A percentile compares a stretch with the other conserved stretches of the same genome.
These are phyloP conservation scores for Rhodosorus marinus DNA, from an alignment of 23 red algal species.

Conservation along the genomic window DNA sequence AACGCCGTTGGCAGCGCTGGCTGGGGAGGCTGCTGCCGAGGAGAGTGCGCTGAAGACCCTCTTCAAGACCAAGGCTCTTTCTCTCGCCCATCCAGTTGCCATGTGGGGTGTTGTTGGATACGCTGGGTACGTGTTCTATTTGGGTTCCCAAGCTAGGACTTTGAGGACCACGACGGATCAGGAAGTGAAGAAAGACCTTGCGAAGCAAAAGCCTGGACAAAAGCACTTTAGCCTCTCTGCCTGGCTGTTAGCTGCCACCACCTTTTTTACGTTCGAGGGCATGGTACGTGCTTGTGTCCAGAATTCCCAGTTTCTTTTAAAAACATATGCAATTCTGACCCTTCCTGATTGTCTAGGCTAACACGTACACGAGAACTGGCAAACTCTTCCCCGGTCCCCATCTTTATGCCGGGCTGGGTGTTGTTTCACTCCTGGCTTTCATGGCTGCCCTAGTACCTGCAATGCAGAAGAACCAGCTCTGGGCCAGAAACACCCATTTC, in stretches of 20 bases:
- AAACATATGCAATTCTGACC: neutral
- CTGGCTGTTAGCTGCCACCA: slow-evolving; percentile 57
- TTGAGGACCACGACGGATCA: slow-evolving; percentile 29
- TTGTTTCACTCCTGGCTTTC: slow-evolving; percentile 50
- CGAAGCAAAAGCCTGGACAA: slow-evolving; percentile 28
- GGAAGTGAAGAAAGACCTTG: slow-evolving; percentile 47
- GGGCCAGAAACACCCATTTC: slow-evolving; percentile 61
- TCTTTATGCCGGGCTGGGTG: slow-evolving; percentile 72
- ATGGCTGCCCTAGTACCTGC: slow-evolving; percentile 66
- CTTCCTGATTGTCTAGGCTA: slow-evolving; percentile 7
- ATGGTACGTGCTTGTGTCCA: too few species aligned
- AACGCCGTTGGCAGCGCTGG: too few species aligned
- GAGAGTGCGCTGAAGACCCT: too few species aligned
- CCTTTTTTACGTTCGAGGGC: slow-evolving; percentile 70
- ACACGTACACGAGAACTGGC: slow-evolving; percentile 82
- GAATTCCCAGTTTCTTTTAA: neutral
- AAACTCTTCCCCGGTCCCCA: slow-evolving; percentile 98
- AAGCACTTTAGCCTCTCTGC: slow-evolving; percentile 40
- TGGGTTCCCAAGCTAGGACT: slow-evolving; percentile 61
- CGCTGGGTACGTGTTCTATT: slow-evolving; percentile 61
- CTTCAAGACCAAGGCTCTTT: slow-evolving; percentile 73
- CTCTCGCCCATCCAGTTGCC: slow-evolving; percentile 51
- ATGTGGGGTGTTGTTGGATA: slow-evolving; percentile 51
- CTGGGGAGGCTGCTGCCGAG: too few species aligned
- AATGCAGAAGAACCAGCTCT: slow-evolving; percentile 50